Evolutionary conservation across 129 eudicot species (phyloP).

Genomic region (Rutidosis leptorrhynchoides): DNA sequence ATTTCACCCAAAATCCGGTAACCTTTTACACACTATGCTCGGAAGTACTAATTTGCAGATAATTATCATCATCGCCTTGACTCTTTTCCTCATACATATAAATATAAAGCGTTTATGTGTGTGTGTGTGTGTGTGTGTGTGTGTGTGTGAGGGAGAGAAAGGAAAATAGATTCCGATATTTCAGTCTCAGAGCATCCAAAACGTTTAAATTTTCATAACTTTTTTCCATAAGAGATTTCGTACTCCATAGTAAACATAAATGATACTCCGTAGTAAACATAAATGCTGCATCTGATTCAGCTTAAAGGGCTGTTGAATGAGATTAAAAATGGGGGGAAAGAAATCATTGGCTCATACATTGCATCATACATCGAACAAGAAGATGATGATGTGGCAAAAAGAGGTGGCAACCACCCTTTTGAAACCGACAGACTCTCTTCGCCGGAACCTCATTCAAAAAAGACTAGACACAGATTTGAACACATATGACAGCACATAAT

Average conservation of each 20-base stretch:
- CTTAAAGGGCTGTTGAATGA: not conserved
- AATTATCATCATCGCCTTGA: not conserved
- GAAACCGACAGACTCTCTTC: constrained; percentile 15
- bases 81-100: not conserved
- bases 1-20: not conserved
- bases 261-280: too few relatives aligned
- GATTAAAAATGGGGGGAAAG: not conserved
- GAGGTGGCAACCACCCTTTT: constrained; percentile 23
- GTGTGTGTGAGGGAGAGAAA: not conserved
- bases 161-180: not conserved
- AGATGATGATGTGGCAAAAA: constrained; percentile 14
- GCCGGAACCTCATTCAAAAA: constrained; percentile 15
- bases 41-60: not conserved
- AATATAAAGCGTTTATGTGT: too few relatives aligned
- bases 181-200: too few relatives aligned
- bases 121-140: not conserved
- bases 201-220: too few relatives aligned
- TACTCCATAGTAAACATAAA: too few relatives aligned
- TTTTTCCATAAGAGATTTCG: too few relatives aligned
- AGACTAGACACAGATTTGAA: not conserved
- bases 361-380: not conserved
- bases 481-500: too few relatives aligned
- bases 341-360: constrained; percentile 13
- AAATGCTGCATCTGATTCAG: not conserved
- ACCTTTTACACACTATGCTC: not conserved